These are phyloP conservation scores for Myriosclerotinia curreyana DNA, from an alignment of 2,329 filamentous ascomycete species.

Conservation along the genomic window DNA sequence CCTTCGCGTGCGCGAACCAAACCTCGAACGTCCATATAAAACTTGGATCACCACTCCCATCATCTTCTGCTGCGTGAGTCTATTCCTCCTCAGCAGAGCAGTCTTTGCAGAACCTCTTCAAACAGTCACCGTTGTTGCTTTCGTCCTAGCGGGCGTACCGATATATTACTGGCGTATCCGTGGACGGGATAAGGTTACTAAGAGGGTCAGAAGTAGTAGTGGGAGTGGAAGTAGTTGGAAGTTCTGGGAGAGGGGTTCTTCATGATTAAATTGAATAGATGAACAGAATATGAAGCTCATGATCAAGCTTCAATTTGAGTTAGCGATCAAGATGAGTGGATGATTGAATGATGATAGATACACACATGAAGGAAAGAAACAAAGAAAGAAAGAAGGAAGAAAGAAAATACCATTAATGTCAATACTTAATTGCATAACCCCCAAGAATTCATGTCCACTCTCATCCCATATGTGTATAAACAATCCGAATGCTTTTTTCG, in stretches of 20 bases:
- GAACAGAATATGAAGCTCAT: background rate
- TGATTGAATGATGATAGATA: slow-evolving; percentile 1
- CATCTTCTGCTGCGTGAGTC: slow-evolving; percentile 95
- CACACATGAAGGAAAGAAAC: background rate
- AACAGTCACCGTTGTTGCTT: slow-evolving; percentile 80
- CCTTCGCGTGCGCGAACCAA: slow-evolving; percentile 80
- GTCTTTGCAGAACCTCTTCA: slow-evolving; percentile 90
- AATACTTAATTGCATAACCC: background rate
- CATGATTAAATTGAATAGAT: background rate
- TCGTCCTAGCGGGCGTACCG: slow-evolving; percentile 78
- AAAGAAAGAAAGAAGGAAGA: background rate
- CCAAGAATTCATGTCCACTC: background rate
- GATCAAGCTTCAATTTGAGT: background rate
- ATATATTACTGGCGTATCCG: slow-evolving; percentile 87
- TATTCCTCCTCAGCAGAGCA: slow-evolving; percentile 85
- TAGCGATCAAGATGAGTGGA: background rate
- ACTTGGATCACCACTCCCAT: slow-evolving; percentile 98
- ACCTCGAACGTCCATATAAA: slow-evolving; percentile 84
- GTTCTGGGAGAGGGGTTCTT: slow-evolving; percentile 50
- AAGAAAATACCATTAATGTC: slow-evolving; percentile 7
- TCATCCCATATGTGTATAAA: background rate
- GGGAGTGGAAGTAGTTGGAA: slow-evolving; percentile 52
- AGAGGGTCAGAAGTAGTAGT: slow-evolving; percentile 45
- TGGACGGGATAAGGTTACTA: slow-evolving; percentile 54
- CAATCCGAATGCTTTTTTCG: background rate